Percentiles rank a stretch among this genome's conserved stretches.
These are phyloP conservation scores for Physcia stellaris DNA, from an alignment of 495 filamentous ascomycete genomes.

Conservation along the genomic window DNA sequence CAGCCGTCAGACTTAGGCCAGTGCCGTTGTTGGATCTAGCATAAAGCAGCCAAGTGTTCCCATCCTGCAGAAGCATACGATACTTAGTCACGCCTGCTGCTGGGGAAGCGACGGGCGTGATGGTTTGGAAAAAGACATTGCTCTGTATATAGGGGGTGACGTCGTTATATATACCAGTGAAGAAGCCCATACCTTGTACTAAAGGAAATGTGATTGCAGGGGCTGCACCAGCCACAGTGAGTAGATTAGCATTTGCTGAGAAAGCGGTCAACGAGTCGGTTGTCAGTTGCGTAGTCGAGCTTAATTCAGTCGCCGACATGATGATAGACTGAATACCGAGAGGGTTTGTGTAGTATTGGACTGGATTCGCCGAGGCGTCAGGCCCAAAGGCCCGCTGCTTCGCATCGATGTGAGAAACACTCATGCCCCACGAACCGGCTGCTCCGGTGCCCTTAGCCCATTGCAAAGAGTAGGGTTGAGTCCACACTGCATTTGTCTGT, in stretches of 20 bases:
- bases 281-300: conserved; percentile 40
- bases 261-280: conserved; percentile 51
- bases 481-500: conserved; percentile 58
- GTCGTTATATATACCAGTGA: conserved; percentile 64
- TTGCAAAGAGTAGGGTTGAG: conserved; percentile 70
- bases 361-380: conserved; percentile 39
- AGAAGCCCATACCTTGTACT: conserved; percentile 80
- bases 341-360: conserved; percentile 66
- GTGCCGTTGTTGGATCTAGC: conserved; percentile 37
- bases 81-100: conserved; percentile 65
- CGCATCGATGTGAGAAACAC: conserved; percentile 55
- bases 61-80: conserved; percentile 54
- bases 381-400: conserved; percentile 51
- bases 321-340: conserved; percentile 69
- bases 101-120: conserved; percentile 43
- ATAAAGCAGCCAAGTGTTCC: conserved; percentile 69
- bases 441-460: conserved; percentile 62
- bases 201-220: conserved; percentile 62
- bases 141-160: conserved; percentile 59
- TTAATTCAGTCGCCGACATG: conserved; percentile 65
- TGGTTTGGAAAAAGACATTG: conserved; percentile 54
- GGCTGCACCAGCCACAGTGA: conserved; percentile 33
- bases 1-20: conserved; percentile 33
- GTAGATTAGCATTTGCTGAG: conserved; percentile 59
- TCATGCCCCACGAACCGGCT: conserved; percentile 60